Evolutionary conservation across 2,329 filamentous ascomycete species (phyloP), one percentile per base, ranked within the genome.

Genomic region (Hysterium pulicare): DNA sequence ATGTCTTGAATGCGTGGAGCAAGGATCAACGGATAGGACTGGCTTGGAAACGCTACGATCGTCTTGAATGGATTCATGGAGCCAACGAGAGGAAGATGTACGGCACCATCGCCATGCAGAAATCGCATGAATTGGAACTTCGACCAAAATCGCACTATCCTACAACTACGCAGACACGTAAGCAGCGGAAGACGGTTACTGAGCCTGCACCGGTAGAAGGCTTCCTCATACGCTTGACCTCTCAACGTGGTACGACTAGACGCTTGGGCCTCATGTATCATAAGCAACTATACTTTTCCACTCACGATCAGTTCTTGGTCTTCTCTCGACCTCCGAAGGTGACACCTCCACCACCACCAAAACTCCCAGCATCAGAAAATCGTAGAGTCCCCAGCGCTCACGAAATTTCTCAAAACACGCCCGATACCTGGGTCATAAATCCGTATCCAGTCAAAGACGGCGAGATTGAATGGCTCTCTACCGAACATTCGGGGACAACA

Each of bases 21-120:
- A 72, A 72, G 38, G 67, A 74, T 17, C 74, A 79, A 45, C 76
- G 76, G 20, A 79, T 85, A 58, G 82, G 82, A 3, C 71, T 86
- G 36, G 82, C 80, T 3, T 86, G 82, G 82, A 83, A 82, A 61
- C 72, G 82, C 34, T 86, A 85, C 55, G 82, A 86, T 54, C 73
- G 82, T 19, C 67, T 86, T 13, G 82, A 86, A 62, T 86, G 82
- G 82, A 71, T 86, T 4, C 75, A 83, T 59, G 82, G 82, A 13
- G 70, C 71, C 9, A 82, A 83, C 40, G 82, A 86, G 57, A 74
- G 80, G 50, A 79, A 78, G 46, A 86, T 86, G 82, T 84, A 84
- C 49, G 82, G 82, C 26, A 78, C 81, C 0, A 79, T 85, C 49
- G 82, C 79, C 23, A 84, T 86, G 81, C 71, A 78, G 49, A 76